Conservation (phyloP, 2,329 filamentous ascomycete species). For the Cryphonectria carpinicola region DNA sequence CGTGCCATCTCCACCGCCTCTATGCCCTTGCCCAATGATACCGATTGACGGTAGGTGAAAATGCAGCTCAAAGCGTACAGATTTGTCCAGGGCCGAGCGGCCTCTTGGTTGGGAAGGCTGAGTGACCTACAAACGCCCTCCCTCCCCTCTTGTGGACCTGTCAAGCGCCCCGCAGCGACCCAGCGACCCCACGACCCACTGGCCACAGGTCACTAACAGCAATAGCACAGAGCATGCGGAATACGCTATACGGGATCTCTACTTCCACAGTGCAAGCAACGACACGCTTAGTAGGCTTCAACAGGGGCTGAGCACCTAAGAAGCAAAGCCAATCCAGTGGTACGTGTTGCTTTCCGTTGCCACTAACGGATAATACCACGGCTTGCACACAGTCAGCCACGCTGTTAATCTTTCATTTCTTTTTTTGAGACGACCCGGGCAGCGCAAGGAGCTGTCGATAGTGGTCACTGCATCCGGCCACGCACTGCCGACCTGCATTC, state of each 20-base stretch:
- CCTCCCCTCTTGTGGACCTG: background rate
- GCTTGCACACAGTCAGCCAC: background rate
- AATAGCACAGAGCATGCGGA: background rate
- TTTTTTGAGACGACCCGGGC: background rate
- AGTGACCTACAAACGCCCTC: background rate
- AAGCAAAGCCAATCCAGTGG: background rate
- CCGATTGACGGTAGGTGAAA: background rate
- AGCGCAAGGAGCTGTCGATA: background rate
- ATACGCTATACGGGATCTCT: background rate
- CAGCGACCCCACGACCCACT: background rate
- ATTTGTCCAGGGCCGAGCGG: background rate
- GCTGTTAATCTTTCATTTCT: background rate
- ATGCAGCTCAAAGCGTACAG: background rate
- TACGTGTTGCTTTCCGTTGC: background rate
- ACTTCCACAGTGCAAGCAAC: background rate
- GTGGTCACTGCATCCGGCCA: background rate
- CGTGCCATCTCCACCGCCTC: background rate
- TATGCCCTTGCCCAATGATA: background rate
- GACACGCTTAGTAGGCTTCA: background rate
- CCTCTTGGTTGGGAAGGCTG: conserved; percentile 16
- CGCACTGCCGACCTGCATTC: background rate
- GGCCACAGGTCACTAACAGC: background rate
- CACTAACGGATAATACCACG: background rate
- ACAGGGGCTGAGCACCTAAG: background rate
- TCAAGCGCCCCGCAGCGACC: background rate